Evolutionary conservation across 139 green algal genomes (phyloP).

Genomic region (Diplosphaera chodatii): DNA sequence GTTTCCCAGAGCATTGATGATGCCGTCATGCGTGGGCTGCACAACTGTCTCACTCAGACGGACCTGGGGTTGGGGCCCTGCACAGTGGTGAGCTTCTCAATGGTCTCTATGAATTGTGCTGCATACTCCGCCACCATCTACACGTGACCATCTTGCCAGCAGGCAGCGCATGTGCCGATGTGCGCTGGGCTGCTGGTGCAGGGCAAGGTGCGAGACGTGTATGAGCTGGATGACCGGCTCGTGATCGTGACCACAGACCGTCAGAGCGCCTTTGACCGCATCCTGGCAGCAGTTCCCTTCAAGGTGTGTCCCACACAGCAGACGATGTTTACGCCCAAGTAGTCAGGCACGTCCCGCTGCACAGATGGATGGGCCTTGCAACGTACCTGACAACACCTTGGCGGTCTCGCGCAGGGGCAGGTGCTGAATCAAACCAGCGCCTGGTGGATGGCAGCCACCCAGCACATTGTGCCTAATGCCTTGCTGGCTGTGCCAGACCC

Average conservation of each 20-base stretch:
- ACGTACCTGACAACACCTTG: too few species aligned
- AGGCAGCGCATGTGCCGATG: background rate
- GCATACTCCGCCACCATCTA: too few species aligned
- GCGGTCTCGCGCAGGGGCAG: conserved; percentile 36
- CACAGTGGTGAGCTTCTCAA: conserved; percentile 22
- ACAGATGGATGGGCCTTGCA: too few species aligned
- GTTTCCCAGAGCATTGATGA: conserved; percentile 51
- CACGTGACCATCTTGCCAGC: background rate
- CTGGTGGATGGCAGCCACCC: conserved; percentile 93
- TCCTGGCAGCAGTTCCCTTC: conserved; percentile 89
- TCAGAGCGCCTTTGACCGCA: conserved; percentile 92
- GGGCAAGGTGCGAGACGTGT: conserved; percentile 96
- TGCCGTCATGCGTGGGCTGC: conserved; percentile 47
- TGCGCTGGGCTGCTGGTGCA: conserved; percentile 25
- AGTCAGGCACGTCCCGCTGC: too few species aligned
- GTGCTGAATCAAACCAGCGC: conserved; percentile 93
- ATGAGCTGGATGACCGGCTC: conserved; percentile 82
- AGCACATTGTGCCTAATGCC: conserved; percentile 85
- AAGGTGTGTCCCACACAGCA: conserved; percentile 70
- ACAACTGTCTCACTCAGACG: conserved; percentile 47
- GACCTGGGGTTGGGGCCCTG: conserved; percentile 35
- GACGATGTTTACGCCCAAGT: too few species aligned
- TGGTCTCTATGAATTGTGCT: too few species aligned
- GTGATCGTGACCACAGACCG: conserved; percentile 95
- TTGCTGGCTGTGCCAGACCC: conserved; percentile 79